Conservation (phyloP, 2,329 filamentous ascomycete species). For the Aspergillus fumigatus region DNA sequence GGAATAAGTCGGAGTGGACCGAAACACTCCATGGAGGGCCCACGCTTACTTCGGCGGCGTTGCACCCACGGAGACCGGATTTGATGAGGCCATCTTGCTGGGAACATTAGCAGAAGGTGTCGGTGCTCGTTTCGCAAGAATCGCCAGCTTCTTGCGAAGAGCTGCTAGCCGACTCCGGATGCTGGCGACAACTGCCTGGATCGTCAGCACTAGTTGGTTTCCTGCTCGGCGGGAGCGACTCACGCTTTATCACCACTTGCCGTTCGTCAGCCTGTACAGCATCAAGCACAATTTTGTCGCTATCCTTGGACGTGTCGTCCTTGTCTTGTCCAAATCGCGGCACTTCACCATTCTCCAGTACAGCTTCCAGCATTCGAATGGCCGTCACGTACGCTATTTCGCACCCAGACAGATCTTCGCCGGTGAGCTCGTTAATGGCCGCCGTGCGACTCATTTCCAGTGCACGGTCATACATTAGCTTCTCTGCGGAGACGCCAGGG, state of each 20-base stretch:
- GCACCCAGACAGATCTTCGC: slow-evolving; percentile 80
- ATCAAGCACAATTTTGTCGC: slow-evolving; percentile 38
- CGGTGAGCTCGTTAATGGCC: slow-evolving; percentile 92
- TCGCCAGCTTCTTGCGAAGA: slow-evolving; percentile 46
- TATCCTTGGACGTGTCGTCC: slow-evolving; percentile 24
- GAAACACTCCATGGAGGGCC: neutral
- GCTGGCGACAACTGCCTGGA: slow-evolving; percentile 42
- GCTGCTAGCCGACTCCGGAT: slow-evolving; percentile 46
- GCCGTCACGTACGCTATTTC: slow-evolving; percentile 92
- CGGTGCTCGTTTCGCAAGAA: slow-evolving; percentile 45
- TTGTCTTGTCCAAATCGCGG: slow-evolving; percentile 25
- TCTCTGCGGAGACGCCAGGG: slow-evolving; percentile 87
- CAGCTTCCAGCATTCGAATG: slow-evolving; percentile 89
- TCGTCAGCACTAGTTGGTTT: slow-evolving; percentile 18
- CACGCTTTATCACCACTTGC: slow-evolving; percentile 47
- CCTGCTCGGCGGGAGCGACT: slow-evolving; percentile 24
- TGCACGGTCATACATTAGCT: slow-evolving; percentile 95
- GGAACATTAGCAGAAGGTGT: slow-evolving; percentile 30
- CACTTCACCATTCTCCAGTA: slow-evolving; percentile 76
- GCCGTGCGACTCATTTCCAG: slow-evolving; percentile 94
- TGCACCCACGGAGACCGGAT: slow-evolving; percentile 25
- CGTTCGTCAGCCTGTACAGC: slow-evolving; percentile 45
- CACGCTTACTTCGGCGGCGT: slow-evolving; percentile 29
- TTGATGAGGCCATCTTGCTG: slow-evolving; percentile 27
- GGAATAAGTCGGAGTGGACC: slow-evolving; percentile 2